Evolutionary conservation across 108 stramenopile genomes (phyloP), one percentile per base, ranked within the genome.

Genomic region (Skeletonema potamos): DNA sequence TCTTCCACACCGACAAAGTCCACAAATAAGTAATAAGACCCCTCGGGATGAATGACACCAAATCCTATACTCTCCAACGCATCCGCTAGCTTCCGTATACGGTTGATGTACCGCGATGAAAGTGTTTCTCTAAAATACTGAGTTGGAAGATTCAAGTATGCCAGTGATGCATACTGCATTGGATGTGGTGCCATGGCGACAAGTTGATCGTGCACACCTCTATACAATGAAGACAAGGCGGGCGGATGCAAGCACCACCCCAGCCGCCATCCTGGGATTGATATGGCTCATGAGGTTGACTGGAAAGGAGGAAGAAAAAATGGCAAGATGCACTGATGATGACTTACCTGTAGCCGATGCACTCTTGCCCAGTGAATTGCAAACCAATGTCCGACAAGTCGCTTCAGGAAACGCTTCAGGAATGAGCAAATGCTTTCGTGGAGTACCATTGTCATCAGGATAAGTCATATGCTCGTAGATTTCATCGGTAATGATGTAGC

Each of bases 391-490:
- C 39, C 74, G 65, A 20, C 77, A 15, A 22, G 48, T 20, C 22
- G 80, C 73, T 54, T 85, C 77, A 32, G 89, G 86, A 73, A 89
- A 87, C 34, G 55, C 71, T 48, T 86, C 8, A 1, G 78, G 78
- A 30, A 79, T 74, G 1, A 79, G 58, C 4, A 43, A 62, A 58
- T 79, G 78, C 22, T 69, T 44, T 26, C 41, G 66, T 32, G 30
- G 43, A n/a, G 41, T 76, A 17, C 41, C 28, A 29, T 72, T 62
- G 32, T 65, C 55, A 28, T 72, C 77, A 33, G 57, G 48, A 60
- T 80, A 88, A 62, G 61, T 71, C 84, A 91, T 88, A 60, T 83
- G 82, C 33, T 91, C 89, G 66, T 91, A 91, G 28, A 91, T 91
- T 74, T 91, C 89, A 61, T 91, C 89, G 4, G 87, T 91, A 11